Conservation (phyloP, 345 rosid species). For the Rhodamnia rubescens region DNA sequence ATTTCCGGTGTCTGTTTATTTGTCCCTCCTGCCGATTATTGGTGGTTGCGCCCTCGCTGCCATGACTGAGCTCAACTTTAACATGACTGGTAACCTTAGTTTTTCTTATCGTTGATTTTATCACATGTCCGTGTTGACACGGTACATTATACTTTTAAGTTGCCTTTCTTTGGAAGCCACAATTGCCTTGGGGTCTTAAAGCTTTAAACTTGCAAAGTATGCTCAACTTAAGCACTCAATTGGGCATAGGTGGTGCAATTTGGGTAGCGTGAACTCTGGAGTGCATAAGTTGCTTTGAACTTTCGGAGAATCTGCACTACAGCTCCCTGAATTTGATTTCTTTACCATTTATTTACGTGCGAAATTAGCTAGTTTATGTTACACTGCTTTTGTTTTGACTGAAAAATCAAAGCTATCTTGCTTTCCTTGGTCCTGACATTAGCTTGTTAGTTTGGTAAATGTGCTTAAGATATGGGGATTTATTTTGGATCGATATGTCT, state of each 20-base stretch:
- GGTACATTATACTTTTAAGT: not conserved
- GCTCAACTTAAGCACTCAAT: not conserved
- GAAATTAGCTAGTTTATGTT: not conserved
- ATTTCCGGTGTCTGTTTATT: slow-evolving; percentile 67
- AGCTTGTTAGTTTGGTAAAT: not conserved
- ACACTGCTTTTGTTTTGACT: not conserved
- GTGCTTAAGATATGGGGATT: not conserved
- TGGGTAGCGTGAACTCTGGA: not conserved
- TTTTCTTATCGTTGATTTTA: not conserved
- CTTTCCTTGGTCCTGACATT: not conserved
- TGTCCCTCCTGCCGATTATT: slow-evolving; percentile 87
- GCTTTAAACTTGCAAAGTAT: not conserved
- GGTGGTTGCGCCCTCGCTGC: slow-evolving; percentile 99
- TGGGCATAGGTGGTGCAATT: not conserved
- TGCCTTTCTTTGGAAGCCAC: not conserved
- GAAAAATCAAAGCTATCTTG: not conserved
- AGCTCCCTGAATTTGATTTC: not conserved
- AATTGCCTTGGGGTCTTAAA: not conserved
- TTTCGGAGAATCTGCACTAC: not conserved
- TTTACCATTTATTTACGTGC: not conserved
- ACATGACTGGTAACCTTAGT: slow-evolving; percentile 62
- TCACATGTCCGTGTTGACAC: not conserved
- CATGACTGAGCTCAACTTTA: slow-evolving; percentile 93
- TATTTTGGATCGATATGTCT: not conserved
- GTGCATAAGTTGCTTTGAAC: not conserved